Percentiles rank a stretch among this genome's conserved stretches.
Conservation (phyloP, 352 stramenopile species). For the Thraustochytrium sp. region DNA sequence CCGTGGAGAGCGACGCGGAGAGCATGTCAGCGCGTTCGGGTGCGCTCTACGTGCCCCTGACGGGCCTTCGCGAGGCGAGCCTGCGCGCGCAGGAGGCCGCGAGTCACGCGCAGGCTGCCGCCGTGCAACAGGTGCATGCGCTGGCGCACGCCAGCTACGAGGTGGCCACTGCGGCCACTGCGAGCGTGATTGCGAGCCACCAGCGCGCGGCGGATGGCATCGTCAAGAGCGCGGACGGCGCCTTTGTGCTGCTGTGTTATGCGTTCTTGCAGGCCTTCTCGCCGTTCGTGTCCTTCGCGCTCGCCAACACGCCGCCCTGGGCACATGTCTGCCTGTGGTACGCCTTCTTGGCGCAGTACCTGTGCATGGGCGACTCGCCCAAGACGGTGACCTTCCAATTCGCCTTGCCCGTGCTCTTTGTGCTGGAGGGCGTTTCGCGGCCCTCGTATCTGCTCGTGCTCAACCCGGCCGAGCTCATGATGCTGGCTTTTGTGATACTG, state of each 20-base stretch:
- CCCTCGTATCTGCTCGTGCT: slow-evolving; percentile 19
- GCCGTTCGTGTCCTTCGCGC: background rate
- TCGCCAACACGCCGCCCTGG: background rate
- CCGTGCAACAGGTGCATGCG: no score
- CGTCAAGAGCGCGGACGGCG: background rate
- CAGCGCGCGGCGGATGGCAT: background rate
- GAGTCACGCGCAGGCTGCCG: no score
- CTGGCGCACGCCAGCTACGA: no score
- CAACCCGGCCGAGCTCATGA: background rate
- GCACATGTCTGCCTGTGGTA: slow-evolving; percentile 25
- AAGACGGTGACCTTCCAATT: background rate
- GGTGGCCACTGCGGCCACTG: background rate
- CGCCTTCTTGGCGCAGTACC: background rate
- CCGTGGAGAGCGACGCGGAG: background rate
- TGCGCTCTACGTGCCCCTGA: no score
- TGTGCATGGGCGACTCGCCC: background rate
- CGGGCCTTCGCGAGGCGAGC: no score
- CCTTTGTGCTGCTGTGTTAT: background rate
- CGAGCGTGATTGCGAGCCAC: background rate
- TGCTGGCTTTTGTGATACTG: slow-evolving; percentile 8
- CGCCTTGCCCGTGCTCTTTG: background rate
- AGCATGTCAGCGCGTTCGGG: no score
- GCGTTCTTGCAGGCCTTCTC: background rate
- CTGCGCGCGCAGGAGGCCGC: no score
- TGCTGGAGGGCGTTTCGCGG: background rate